These are phyloP conservation scores for Protomyces gravidus DNA, from an alignment of 1,139 yeast species.

Conservation along the genomic window DNA sequence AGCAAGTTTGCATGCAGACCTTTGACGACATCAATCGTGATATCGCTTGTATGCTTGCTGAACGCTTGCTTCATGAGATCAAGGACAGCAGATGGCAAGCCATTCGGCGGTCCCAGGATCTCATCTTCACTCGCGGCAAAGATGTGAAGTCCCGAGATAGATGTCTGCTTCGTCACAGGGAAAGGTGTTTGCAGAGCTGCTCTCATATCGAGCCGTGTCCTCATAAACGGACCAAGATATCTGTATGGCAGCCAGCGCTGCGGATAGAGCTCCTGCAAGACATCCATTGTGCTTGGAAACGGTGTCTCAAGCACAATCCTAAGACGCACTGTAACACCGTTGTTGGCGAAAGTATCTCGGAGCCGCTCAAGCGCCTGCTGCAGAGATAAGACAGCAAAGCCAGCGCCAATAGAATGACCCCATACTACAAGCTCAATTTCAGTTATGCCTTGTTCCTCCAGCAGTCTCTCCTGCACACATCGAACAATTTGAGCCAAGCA, in stretches of 20 bases:
- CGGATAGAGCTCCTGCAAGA: constrained; percentile 17
- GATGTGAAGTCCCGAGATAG: not conserved
- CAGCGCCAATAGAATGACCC: constrained; percentile 28
- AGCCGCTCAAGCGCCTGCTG: not conserved
- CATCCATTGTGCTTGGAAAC: not conserved
- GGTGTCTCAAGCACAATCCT: constrained; percentile 23
- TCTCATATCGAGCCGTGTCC: constrained; percentile 4
- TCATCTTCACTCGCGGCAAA: not conserved
- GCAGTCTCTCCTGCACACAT: too few relatives aligned
- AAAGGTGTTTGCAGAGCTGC: not conserved
- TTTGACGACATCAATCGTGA: not conserved
- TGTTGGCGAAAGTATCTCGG: not conserved
- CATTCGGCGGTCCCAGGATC: not conserved
- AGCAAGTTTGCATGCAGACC: not conserved
- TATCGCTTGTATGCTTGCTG: too few relatives aligned
- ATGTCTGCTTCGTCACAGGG: too few relatives aligned
- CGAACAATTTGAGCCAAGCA: not conserved
- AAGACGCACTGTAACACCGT: not conserved
- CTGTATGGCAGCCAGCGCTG: constrained; percentile 26
- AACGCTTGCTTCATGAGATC: not conserved
- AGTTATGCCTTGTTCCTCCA: not conserved
- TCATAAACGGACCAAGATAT: constrained; percentile 21
- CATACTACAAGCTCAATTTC: constrained; percentile 4
- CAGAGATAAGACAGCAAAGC: constrained; percentile 2
- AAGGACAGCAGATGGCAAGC: not conserved